Evolutionary conservation across 1,284 basidiomycete genomes (phyloP), one percentile per base, ranked within the genome.

Genomic region (Microbotryomycetes sp.): DNA sequence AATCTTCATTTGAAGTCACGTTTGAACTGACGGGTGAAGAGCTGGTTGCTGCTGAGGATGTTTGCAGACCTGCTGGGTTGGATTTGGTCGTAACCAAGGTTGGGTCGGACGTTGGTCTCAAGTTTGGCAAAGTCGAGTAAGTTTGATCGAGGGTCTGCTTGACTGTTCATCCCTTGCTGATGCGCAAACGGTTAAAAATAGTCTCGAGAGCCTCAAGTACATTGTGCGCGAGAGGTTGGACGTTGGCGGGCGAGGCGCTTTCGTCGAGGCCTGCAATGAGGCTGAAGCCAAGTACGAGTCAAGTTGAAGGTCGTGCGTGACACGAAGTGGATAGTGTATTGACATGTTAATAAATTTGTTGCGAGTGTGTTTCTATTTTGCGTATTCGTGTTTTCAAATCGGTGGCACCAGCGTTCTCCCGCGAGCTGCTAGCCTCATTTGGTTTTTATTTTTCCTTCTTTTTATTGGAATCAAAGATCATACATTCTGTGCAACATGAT

Each of bases 21-120:
- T 64, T 69, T 28, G 64, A 66, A 29, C 28, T 69, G 25, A 62
- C 60, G n/a, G 67, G 67, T 29, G 67, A 69, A n/a, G 67, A 69
- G 54, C 56, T 64, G 22, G 47, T 32, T 47, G 46, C 49, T 22
- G 56, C 16, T 5, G 50, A 25, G 7, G 62, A 59, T 6, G 45
- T 45, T 25, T 48, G 32, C 1, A 15, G 28, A 22, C 53, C 45
- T n/a, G 54, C 29, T 12, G 46, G 51, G 53, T 22, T 64, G 2
- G 65, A 62, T 12, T 25, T 32, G 23, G 62, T 63, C 19, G 49
- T 61, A 6, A 30, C 30, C 9, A 56, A 54, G 12, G 36, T 69
- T 29, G 67, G 61, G 22, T 30, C 57, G 30, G 52, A 59, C 26
- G 65, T 66, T 14, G 60, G 56, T 23, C 58, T 66, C 51, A 61